These are phyloP conservation scores for Hansfordia pulvinata DNA, from an alignment of 2,329 filamentous ascomycete species.

Conservation along the genomic window DNA sequence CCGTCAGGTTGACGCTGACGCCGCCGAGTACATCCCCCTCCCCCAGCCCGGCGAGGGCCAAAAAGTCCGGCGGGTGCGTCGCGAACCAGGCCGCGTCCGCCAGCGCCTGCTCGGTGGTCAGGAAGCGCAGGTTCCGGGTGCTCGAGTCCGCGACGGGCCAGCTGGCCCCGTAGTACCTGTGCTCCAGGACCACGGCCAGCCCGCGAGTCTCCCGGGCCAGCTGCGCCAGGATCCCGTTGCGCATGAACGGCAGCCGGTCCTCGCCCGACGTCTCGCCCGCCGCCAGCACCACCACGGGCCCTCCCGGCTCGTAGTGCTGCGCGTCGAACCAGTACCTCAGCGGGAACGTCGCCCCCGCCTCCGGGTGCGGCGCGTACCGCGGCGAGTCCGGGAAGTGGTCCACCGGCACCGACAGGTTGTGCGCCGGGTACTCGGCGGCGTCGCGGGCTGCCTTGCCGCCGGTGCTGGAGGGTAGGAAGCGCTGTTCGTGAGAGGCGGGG, in stretches of 20 bases:
- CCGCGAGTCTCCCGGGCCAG: conserved; percentile 29
- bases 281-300: conserved; percentile 6
- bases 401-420: conserved; percentile 5
- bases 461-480: too few relatives aligned
- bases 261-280: not conserved
- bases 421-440: not conserved
- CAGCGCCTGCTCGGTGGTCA: conserved; percentile 71
- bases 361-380: conserved; percentile 1
- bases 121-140: conserved; percentile 61
- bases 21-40: too few relatives aligned
- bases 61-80: too few relatives aligned
- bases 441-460: too few relatives aligned
- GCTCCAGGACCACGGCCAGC: conserved; percentile 69
- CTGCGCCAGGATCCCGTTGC: conserved; percentile 1
- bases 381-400: conserved; percentile 8
- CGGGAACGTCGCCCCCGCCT: conserved; percentile 7
- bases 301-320: conserved; percentile 9
- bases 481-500: too few relatives aligned
- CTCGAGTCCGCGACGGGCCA: conserved; percentile 52
- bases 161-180: conserved; percentile 74
- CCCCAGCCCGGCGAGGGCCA: conserved; percentile 58
- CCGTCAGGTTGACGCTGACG: conserved; percentile 47
- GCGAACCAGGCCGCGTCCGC: conserved; percentile 78
- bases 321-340: conserved; percentile 12
- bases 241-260: conserved; percentile 1